These are phyloP conservation scores for Orychophragmus violaceus DNA, from an alignment of 345 rosid genomes.

Conservation along the genomic window DNA sequence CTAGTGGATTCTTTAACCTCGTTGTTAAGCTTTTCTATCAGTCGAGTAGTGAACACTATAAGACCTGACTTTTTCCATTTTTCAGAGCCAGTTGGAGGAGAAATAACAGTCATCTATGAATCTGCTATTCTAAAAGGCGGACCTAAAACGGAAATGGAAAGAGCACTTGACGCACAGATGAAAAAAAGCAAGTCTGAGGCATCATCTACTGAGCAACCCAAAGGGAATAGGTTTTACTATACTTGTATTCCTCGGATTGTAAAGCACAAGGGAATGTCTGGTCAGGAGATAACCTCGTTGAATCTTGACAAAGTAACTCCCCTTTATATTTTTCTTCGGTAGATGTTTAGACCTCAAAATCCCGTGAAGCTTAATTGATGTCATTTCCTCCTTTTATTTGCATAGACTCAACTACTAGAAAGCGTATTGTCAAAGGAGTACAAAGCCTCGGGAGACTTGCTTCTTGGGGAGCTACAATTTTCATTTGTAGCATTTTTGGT, in stretches of 20 bases:
- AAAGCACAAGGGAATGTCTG: slow-evolving; percentile 61
- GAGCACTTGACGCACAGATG: slow-evolving; percentile 65
- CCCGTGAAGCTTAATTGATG: neutral
- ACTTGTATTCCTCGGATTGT: slow-evolving; percentile 63
- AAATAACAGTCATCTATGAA: slow-evolving; percentile 64
- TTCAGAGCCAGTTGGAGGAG: slow-evolving; percentile 92
- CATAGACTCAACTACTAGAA: slow-evolving; percentile 67
- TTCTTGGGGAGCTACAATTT: slow-evolving; percentile 91
- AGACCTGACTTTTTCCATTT: neutral
- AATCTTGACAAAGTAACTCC: slow-evolving; percentile 82
- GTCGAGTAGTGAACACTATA: neutral
- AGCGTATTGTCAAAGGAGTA: slow-evolving; percentile 50
- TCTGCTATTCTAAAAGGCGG: slow-evolving; percentile 38
- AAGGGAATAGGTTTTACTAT: slow-evolving; percentile 62
- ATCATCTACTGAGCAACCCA: slow-evolving; percentile 33
- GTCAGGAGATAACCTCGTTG: slow-evolving; percentile 66
- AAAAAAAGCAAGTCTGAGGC: slow-evolving; percentile 44
- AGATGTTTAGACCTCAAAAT: neutral
- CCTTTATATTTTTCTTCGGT: neutral
- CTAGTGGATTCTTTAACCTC: neutral
- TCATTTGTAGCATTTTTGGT: slow-evolving; percentile 88
- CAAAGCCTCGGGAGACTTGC: slow-evolving; percentile 64
- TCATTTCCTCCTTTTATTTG: neutral
- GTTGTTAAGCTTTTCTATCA: neutral
- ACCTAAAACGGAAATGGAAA: slow-evolving; percentile 57